A percentile compares a stretch with the other conserved stretches of the same genome.
Evolutionary conservation across 768 basidiomycete species (phyloP).

Genomic region (Phylloporus rhodoxanthus): DNA sequence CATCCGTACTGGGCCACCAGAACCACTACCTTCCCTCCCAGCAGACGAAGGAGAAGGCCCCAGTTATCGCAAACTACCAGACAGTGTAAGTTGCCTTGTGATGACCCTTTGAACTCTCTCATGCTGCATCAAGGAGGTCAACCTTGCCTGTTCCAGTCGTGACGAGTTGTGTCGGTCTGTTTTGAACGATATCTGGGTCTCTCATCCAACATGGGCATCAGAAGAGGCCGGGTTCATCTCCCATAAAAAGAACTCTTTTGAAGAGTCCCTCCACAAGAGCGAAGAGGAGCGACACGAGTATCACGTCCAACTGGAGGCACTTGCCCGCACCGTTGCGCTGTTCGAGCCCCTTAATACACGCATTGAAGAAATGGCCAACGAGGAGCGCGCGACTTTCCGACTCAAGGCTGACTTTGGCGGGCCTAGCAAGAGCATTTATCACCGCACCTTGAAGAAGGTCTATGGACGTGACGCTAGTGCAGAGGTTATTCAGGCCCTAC

Average conservation of each 20-base stretch:
- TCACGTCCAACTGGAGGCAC: constrained; percentile 89
- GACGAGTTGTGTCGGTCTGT: constrained; percentile 94
- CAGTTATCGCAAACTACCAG: constrained; percentile 86
- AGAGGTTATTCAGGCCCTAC: constrained; percentile 80
- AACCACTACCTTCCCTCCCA: constrained; percentile 70
- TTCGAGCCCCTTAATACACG: constrained; percentile 83
- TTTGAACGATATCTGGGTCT: constrained; percentile 96
- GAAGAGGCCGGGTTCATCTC: constrained; percentile 92
- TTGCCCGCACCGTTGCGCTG: constrained; percentile 83
- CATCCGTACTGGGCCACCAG: constrained; percentile 68
- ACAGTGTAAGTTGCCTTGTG: constrained; percentile 56
- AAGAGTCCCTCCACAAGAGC: constrained; percentile 92
- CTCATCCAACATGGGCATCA: constrained; percentile 96
- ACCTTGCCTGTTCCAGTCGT: constrained; percentile 87
- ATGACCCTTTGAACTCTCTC: background rate
- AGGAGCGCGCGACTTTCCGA: constrained; percentile 77
- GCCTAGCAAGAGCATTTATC: constrained; percentile 78
- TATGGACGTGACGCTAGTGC: constrained; percentile 75
- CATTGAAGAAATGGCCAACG: constrained; percentile 82
- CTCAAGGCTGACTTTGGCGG: constrained; percentile 89
- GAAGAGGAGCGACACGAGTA: constrained; percentile 99
- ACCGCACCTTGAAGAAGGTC: constrained; percentile 89
- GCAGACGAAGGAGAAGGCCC: constrained; percentile 86
- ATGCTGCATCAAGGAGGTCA: constrained; percentile 59
- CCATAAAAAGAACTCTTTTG: constrained; percentile 95